Conservation (phyloP, 1,284 basidiomycete genomes). For the Cronartium quercuum region DNA sequence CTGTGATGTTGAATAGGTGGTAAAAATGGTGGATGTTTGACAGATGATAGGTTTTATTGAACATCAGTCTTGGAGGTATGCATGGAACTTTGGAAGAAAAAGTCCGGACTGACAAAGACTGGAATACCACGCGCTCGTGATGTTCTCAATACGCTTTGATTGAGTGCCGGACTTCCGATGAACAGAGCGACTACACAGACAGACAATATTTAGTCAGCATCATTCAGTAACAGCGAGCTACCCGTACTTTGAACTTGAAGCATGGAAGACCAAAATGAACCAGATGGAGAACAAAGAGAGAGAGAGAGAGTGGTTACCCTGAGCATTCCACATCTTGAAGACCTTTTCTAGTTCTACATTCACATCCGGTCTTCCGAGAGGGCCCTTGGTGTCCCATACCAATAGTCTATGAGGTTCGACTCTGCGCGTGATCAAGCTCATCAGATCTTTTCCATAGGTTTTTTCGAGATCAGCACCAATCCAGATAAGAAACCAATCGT, state of each 20-base stretch:
- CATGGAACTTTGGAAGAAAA: neutral
- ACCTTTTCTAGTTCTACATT: conserved; percentile 66
- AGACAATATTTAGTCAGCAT: neutral
- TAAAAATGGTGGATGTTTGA: neutral
- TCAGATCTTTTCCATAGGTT: conserved; percentile 69
- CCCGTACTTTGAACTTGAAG: too few species aligned
- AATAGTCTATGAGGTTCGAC: conserved; percentile 63
- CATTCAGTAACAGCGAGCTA: too few species aligned
- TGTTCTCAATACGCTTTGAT: conserved; percentile 23
- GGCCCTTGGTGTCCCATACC: conserved; percentile 66
- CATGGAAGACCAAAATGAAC: neutral
- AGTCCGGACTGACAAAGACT: conserved; percentile 25
- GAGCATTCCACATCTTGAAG: conserved; percentile 62
- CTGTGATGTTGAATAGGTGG: too few species aligned
- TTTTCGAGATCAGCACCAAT: conserved; percentile 56
- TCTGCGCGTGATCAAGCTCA: conserved; percentile 61
- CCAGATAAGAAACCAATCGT: conserved; percentile 65
- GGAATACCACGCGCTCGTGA: conserved; percentile 36
- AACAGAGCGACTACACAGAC: conserved; percentile 32
- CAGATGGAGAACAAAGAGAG: neutral
- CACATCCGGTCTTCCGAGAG: conserved; percentile 66
- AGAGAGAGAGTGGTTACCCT: conserved; percentile 56
- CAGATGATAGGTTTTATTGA: neutral
- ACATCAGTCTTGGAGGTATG: neutral
- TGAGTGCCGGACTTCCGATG: conserved; percentile 36